Evolutionary conservation across 495 filamentous ascomycete species (phyloP).

Genomic region (Podospora pseudocomata): DNA sequence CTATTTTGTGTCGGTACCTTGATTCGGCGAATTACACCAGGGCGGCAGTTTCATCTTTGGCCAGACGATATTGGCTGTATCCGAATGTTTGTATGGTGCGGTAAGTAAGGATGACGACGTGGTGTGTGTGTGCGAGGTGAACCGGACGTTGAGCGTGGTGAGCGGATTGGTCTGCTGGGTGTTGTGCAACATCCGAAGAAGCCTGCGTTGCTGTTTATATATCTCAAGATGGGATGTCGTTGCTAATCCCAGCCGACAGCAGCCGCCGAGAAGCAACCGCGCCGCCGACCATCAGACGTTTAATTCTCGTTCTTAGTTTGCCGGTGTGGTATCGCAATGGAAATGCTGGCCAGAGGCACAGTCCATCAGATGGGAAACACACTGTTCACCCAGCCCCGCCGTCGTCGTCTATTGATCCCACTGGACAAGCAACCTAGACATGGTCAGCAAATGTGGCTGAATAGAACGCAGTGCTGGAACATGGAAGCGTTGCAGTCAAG

Average conservation of each 20-base stretch:
- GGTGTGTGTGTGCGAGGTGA: background rate
- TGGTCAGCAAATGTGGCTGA: background rate
- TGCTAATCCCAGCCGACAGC: background rate
- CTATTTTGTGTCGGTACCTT: background rate
- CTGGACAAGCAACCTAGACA: background rate
- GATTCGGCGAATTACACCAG: slow-evolving; percentile 1
- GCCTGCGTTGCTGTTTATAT: background rate
- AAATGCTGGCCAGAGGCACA: background rate
- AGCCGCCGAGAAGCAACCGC: background rate
- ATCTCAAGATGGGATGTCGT: background rate
- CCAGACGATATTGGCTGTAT: slow-evolving; percentile 1
- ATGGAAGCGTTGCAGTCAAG: slow-evolving; percentile 2
- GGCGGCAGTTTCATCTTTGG: slow-evolving; percentile 1
- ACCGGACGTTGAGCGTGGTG: background rate
- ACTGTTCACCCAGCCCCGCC: background rate
- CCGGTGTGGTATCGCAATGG: background rate
- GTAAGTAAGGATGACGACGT: background rate
- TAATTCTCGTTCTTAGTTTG: background rate
- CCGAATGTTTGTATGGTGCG: background rate
- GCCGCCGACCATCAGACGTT: background rate
- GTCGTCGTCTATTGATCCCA: background rate
- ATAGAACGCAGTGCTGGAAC: background rate
- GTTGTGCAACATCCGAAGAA: slow-evolving; percentile 2
- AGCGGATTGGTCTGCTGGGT: background rate
- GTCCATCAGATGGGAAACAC: background rate